Percentiles rank a stretch among this genome's conserved stretches.
Conservation (phyloP, 176 grass and related monocot genomes). For the Zea luxurians region DNA sequence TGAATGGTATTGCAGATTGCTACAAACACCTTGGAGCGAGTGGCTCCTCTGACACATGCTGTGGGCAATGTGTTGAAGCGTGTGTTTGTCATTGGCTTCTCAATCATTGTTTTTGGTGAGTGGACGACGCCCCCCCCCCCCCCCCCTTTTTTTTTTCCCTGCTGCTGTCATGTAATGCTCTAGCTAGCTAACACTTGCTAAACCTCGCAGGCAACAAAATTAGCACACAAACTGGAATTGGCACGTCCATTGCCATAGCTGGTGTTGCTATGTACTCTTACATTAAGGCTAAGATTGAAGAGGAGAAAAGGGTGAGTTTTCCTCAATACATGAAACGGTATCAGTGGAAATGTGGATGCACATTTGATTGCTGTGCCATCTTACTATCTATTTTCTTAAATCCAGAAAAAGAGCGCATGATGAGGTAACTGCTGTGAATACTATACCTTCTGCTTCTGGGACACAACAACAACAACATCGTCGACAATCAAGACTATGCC, state of each 20-base stretch:
- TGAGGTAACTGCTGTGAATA: conserved; percentile 35
- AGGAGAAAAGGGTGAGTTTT: conserved; percentile 92
- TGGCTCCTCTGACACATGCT: conserved; percentile 94
- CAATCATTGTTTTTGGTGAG: conserved; percentile 83
- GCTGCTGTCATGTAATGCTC: not conserved
- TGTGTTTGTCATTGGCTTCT: conserved; percentile 99
- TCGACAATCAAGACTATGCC: conserved; percentile 18
- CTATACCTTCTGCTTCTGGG: not conserved
- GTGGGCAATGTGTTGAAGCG: conserved; percentile 99
- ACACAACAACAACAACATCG: not conserved
- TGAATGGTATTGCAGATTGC: conserved; percentile 60
- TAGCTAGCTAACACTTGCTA: conserved; percentile 14
- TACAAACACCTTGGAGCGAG: conserved; percentile 94
- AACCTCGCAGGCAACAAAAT: conserved; percentile 84
- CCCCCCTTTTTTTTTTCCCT: too few relatives aligned
- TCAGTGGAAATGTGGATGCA: conserved; percentile 5
- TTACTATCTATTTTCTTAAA: conserved; percentile 7
- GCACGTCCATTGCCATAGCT: conserved; percentile 81
- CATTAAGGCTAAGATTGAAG: conserved; percentile 96
- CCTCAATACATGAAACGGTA: conserved; percentile 3
- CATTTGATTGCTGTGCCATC: not conserved
- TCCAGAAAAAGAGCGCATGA: conserved; percentile 47
- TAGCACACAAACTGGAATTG: conserved; percentile 88
- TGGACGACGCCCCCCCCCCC: not conserved
- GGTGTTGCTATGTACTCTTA: conserved; percentile 93